These are phyloP conservation scores for Erodium maritimum DNA, from an alignment of 345 rosid genomes.

Conservation along the genomic window DNA sequence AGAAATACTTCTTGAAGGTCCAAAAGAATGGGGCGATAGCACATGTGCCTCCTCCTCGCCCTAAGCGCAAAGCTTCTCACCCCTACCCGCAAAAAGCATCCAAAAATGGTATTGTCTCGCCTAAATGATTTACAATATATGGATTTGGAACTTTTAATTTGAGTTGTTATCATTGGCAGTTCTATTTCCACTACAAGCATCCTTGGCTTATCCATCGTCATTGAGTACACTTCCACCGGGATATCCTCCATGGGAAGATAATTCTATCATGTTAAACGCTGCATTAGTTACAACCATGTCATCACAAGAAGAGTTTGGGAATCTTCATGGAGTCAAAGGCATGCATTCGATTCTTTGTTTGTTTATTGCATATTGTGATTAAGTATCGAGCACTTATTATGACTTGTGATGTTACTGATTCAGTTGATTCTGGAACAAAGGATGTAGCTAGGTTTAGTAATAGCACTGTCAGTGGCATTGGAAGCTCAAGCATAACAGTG, in stretches of 20 bases:
- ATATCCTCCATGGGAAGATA: constrained; percentile 54
- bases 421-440: constrained; percentile 91
- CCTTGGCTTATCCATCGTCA: constrained; percentile 36
- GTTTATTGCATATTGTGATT: constrained; percentile 12
- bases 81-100: constrained; percentile 95
- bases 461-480: constrained; percentile 37
- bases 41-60: constrained; percentile 96
- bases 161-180: constrained; percentile 23
- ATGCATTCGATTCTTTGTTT: constrained; percentile 22
- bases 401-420: constrained; percentile 59
- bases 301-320: constrained; percentile 38
- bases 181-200: constrained; percentile 46
- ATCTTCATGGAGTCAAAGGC: constrained; percentile 47
- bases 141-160: background rate
- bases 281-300: constrained; percentile 28
- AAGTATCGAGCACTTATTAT: constrained; percentile 57
- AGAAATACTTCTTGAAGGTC: constrained; percentile 91
- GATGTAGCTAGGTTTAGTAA: constrained; percentile 35
- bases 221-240: constrained; percentile 33
- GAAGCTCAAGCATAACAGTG: constrained; percentile 30
- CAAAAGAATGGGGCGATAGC: constrained; percentile 85
- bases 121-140: background rate
- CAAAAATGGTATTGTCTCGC: constrained; percentile 46
- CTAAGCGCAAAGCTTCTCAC: constrained; percentile 92
- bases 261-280: constrained; percentile 38